Evolutionary conservation across 148 eudicot species (phyloP), one percentile per base, ranked within the genome.

Genomic region (Chenopodium formosanum): DNA sequence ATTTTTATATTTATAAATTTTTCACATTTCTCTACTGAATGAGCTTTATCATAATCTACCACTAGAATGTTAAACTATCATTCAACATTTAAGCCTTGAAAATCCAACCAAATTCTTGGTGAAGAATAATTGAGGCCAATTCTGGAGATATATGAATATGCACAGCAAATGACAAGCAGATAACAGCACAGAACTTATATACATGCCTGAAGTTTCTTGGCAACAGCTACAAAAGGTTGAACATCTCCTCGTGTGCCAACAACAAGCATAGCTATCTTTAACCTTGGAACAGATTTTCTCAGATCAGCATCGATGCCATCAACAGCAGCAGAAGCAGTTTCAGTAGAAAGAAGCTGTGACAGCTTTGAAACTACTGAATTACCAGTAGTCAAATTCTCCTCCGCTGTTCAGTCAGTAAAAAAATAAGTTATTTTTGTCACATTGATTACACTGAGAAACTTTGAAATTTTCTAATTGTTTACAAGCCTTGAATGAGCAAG

Each of bases 181-280:
- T 40, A n/a, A 66, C 1, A 76, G 13, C 63, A 37, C 23, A 32
- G 10, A 40, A 10, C 19, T 19, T 67, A n/a, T 60, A 68, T 75
- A 73, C 88, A 74, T 85, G 83, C 99, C 95, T 94, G 94, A 79
- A 96, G 93, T 82, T 92, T 91, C 86, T 88, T 96, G 32, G 94
- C 97, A 17, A 94, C 84, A 46, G 98, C 98, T 40, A 94, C 80
- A 83, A 96, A 94, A 77, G 99, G 97, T 82, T 96, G 99, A 81
- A 96, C 94, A 79, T 96, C 99, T 85, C 98, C 99, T 84, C 99
- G 88, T 34, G 99, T 96, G 73, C 99, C 99, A 88, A 94, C 98
- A 82, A 96, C 90, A 76, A 96, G 93, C 80, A 96, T 84, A 46
- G 89, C 95, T 77, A 96, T 94, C 65, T 86, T 86, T 85, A 93